A percentile compares a stretch with the other conserved stretches of the same genome.
phyloP scores from a whole-genome alignment of 192 early-diverging fungal genomes.

The Rhizophlyctis rosea region DNA sequence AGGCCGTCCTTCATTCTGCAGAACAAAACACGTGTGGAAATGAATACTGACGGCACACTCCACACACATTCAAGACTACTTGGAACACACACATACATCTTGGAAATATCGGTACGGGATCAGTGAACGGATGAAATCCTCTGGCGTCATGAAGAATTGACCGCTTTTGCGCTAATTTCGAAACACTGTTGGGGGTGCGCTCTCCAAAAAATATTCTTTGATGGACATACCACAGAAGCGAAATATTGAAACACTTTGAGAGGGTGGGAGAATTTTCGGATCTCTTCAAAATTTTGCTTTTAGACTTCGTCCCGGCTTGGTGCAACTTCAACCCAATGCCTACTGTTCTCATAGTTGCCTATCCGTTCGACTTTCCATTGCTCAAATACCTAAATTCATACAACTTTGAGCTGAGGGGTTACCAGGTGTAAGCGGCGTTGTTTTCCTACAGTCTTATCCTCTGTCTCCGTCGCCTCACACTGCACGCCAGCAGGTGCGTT shows the following conservation, averaged over 20 bases:
- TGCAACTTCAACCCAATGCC: too few species aligned
- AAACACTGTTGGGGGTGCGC: conserved; percentile 4
- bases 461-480: too few species aligned
- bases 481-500: too few species aligned
- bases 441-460: too few species aligned
- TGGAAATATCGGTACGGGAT: conserved; percentile 28
- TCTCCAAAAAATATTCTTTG: too few species aligned
- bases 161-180: conserved; percentile 28
- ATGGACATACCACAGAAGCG: conserved; percentile 25
- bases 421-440: too few species aligned
- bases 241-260: conserved; percentile 41
- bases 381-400: conserved; percentile 13
- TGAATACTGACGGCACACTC: neutral
- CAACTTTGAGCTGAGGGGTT: too few species aligned
- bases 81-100: too few species aligned
- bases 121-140: conserved; percentile 39
- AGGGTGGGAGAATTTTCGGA: conserved; percentile 35
- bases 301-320: too few species aligned
- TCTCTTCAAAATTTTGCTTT: too few species aligned
- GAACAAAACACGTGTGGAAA: neutral
- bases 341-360: conserved; percentile 28
- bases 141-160: conserved; percentile 34
- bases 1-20: too few species aligned
- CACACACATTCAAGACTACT: too few species aligned
- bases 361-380: conserved; percentile 25